Conservation (phyloP, 495 filamentous ascomycete species). For the Astrothelium macrocarpum region DNA sequence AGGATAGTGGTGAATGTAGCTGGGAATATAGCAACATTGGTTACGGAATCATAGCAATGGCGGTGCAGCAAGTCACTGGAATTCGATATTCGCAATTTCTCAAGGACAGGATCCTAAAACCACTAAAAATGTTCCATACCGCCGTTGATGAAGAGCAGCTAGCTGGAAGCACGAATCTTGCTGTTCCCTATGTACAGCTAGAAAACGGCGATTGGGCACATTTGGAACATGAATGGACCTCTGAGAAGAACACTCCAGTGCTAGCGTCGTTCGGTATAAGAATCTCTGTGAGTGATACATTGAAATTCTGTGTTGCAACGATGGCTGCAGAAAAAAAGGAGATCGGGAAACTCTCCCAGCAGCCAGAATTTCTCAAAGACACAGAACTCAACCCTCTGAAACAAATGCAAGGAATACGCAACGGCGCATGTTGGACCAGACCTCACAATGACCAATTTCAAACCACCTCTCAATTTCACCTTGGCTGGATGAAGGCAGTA, state of each 20-base stretch:
- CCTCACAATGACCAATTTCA: background rate
- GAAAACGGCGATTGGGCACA: background rate
- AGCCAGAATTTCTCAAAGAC: background rate
- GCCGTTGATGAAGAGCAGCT: background rate
- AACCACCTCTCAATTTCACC: background rate
- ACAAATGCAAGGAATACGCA: background rate
- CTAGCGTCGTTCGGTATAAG: background rate
- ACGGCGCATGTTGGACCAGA: background rate
- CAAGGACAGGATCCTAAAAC: background rate
- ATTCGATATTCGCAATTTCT: background rate
- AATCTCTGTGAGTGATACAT: background rate
- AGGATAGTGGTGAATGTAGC: background rate
- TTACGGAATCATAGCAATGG: background rate
- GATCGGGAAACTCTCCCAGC: background rate
- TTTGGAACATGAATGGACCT: background rate
- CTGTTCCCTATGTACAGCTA: background rate
- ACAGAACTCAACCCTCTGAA: background rate
- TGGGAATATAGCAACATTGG: constrained; percentile 2
- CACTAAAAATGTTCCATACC: background rate
- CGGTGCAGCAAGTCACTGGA: background rate
- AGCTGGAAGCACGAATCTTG: background rate
- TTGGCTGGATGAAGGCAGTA: background rate
- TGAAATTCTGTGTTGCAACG: background rate
- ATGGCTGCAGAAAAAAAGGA: background rate
- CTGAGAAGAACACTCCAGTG: background rate